These are phyloP conservation scores for Chiua virens DNA, from an alignment of 768 basidiomycete genomes.

Conservation along the genomic window DNA sequence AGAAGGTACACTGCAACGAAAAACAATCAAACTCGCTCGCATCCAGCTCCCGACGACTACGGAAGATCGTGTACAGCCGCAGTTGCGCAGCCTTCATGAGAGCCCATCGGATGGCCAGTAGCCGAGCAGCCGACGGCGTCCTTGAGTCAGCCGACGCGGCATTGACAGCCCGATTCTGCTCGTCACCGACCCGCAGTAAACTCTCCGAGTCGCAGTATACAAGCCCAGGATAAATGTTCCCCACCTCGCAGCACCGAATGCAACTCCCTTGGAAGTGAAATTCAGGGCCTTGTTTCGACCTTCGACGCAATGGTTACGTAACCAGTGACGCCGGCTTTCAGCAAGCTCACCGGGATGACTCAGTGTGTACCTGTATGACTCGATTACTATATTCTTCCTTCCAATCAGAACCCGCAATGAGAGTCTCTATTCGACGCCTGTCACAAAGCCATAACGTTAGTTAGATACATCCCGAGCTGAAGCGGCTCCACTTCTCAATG, in stretches of 20 bases:
- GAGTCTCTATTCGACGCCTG: too few relatives aligned
- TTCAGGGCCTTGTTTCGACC: background rate
- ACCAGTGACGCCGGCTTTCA: conserved; percentile 10
- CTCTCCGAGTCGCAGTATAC: background rate
- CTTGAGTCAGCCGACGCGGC: conserved; percentile 2
- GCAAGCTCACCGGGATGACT: conserved; percentile 19
- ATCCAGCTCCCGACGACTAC: conserved; percentile 13
- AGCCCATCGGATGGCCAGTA: background rate
- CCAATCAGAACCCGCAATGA: too few relatives aligned
- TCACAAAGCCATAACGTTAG: too few relatives aligned
- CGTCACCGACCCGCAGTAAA: background rate
- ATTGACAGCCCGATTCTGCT: background rate
- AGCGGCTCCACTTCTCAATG: too few relatives aligned
- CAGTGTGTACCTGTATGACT: conserved; percentile 2
- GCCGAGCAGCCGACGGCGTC: conserved; percentile 6
- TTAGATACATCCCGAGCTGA: too few relatives aligned
- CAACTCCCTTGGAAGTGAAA: background rate
- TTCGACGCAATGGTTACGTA: too few relatives aligned
- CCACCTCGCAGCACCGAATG: background rate
- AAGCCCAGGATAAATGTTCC: too few relatives aligned
- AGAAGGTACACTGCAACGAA: background rate
- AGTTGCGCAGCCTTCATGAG: conserved; percentile 2
- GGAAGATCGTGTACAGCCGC: conserved; percentile 10
- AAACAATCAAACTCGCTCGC: background rate
- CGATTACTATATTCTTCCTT: background rate